These are phyloP conservation scores for Lachnellula occidentalis DNA, from an alignment of 2,329 filamentous ascomycete species.

Conservation along the genomic window DNA sequence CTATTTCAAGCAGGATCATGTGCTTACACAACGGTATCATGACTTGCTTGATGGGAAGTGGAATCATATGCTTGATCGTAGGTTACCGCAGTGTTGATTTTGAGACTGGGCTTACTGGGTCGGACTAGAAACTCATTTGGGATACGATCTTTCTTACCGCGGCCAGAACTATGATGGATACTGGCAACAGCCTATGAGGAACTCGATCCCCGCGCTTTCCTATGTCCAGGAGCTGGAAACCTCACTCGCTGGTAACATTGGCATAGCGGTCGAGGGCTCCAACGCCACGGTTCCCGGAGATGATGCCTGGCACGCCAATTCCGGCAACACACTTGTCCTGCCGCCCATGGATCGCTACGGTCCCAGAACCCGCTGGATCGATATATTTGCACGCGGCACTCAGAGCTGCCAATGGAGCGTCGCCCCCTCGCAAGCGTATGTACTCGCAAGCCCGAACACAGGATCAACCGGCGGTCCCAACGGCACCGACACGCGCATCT, in stretches of 20 bases:
- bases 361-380: slow-evolving; percentile 51
- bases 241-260: slow-evolving; percentile 56
- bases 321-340: slow-evolving; percentile 47
- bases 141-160: slow-evolving; percentile 35
- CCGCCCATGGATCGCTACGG: slow-evolving; percentile 56
- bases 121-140: slow-evolving; percentile 44
- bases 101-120: slow-evolving; percentile 27
- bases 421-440: slow-evolving; percentile 42
- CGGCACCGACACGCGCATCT: slow-evolving; percentile 46
- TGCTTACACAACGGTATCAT: slow-evolving; percentile 53
- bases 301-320: slow-evolving; percentile 55
- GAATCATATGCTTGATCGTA: slow-evolving; percentile 55
- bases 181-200: slow-evolving; percentile 70
- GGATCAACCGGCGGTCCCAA: slow-evolving; percentile 45
- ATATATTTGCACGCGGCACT: slow-evolving; percentile 56
- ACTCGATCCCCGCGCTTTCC: slow-evolving; percentile 55
- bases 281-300: slow-evolving; percentile 65
- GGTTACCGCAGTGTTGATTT: slow-evolving; percentile 10
- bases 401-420: slow-evolving; percentile 46
- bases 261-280: slow-evolving; percentile 57
- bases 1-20: slow-evolving; percentile 51
- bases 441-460: slow-evolving; percentile 44
- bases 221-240: slow-evolving; percentile 54
- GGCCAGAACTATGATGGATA: slow-evolving; percentile 28
- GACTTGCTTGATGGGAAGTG: slow-evolving; percentile 55